A percentile compares a stretch with the other conserved stretches of the same genome.
These are phyloP conservation scores for Emergomyces pasteurianus DNA, from an alignment of 2,329 filamentous ascomycete species.

Conservation along the genomic window DNA sequence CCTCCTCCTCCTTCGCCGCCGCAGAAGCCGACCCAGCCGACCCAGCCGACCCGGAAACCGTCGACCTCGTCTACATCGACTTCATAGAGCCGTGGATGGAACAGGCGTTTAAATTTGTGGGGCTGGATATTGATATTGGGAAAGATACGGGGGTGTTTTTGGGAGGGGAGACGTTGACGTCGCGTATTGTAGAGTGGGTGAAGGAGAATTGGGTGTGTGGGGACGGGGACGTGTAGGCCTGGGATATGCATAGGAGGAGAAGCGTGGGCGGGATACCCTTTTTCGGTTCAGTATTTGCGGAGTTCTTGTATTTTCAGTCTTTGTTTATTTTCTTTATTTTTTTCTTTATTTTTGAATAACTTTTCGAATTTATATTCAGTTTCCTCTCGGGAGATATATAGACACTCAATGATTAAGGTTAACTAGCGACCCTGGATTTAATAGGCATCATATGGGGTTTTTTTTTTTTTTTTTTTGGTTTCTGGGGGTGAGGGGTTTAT, in stretches of 20 bases:
- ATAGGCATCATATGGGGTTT: neutral
- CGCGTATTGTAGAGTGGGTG: constrained; percentile 49
- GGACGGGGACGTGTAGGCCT: neutral
- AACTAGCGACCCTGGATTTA: no score
- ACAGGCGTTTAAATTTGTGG: constrained; percentile 54
- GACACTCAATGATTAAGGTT: neutral
- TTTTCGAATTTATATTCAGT: neutral
- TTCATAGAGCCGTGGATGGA: constrained; percentile 79
- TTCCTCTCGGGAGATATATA: neutral
- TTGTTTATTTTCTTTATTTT: neutral
- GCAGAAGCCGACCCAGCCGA: constrained; percentile 13
- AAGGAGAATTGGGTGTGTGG: constrained; percentile 41
- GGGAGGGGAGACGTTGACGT: constrained; percentile 43
- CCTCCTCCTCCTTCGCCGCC: constrained; percentile 45
- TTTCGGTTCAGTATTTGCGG: no score
- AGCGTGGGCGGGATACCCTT: no score
- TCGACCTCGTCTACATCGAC: constrained; percentile 84
- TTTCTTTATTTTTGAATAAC: neutral
- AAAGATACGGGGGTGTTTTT: constrained; percentile 42
- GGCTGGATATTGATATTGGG: constrained; percentile 36
- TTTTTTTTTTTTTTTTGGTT: no score
- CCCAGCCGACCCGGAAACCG: constrained; percentile 45
- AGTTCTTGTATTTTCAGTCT: neutral
- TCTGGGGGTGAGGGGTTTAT: no score
- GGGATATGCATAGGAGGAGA: no score